Conservation (phyloP, 768 basidiomycete species). For the Mycena floridula region DNA sequence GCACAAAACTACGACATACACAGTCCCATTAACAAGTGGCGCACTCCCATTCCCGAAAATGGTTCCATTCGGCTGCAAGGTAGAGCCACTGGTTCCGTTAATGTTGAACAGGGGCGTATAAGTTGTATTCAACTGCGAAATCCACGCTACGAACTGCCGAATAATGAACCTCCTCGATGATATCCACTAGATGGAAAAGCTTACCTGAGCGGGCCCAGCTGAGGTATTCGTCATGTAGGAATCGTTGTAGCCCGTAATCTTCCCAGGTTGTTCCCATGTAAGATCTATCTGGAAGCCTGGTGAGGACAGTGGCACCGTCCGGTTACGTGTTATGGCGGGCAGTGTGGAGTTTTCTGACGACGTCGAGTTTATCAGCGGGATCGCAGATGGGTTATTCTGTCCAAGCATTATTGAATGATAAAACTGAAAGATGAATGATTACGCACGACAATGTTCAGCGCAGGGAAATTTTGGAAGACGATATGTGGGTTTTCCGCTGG, state of each 20-base stretch:
- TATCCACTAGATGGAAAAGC: constrained; percentile 1
- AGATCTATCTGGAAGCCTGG: constrained; percentile 41
- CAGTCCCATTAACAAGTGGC: no score
- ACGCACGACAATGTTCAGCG: constrained; percentile 1
- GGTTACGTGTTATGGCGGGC: constrained; percentile 50
- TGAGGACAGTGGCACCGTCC: constrained; percentile 38
- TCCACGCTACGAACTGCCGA: constrained; percentile 48
- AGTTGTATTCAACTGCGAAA: constrained; percentile 55
- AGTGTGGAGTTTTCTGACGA: constrained; percentile 32
- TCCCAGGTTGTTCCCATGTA: constrained; percentile 51
- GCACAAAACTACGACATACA: no score
- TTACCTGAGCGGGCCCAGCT: constrained; percentile 35
- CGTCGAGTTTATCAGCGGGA: no score
- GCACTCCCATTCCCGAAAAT: no score
- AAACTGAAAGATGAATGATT: not conserved
- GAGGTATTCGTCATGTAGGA: constrained; percentile 44
- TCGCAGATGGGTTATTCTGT: constrained; percentile 28
- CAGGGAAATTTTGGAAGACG: constrained; percentile 40
- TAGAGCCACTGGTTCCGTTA: no score
- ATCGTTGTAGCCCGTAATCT: constrained; percentile 42
- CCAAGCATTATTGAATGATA: not conserved
- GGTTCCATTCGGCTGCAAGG: no score
- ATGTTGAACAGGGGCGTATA: constrained; percentile 52
- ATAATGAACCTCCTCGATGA: not conserved
- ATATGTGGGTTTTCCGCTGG: constrained; percentile 36